Evolutionary conservation across 1,284 basidiomycete genomes (phyloP).

Genomic region (Earliella scabrosa): DNA sequence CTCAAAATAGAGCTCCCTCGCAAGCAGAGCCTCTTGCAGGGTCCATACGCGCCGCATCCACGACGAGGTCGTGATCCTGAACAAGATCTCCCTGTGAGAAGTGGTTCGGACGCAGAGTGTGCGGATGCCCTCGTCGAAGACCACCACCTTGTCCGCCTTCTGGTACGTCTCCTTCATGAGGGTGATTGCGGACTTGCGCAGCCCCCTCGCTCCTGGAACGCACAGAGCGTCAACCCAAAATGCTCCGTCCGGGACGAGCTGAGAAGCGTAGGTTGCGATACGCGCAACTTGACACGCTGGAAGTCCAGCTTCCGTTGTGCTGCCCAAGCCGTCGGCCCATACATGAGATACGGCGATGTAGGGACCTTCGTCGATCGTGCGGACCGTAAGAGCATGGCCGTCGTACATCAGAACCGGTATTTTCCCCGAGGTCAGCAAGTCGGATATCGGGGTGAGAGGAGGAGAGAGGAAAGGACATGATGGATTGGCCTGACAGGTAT

Average conservation of each 20-base stretch:
- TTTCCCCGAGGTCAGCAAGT: not conserved
- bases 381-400: not conserved
- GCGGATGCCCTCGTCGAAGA: conserved; percentile 18
- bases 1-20: conserved; percentile 20
- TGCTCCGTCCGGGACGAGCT: conserved; percentile 9
- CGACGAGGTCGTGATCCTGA: conserved; percentile 14
- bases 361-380: not conserved
- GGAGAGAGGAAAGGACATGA: conserved; percentile 3
- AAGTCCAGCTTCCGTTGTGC: conserved; percentile 21
- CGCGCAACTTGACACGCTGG: conserved; percentile 18
- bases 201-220: conserved; percentile 4
- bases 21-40: conserved; percentile 22
- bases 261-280: conserved; percentile 4
- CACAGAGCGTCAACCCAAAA: conserved; percentile 27
- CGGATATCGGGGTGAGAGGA: conserved; percentile 1
- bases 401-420: conserved; percentile 5
- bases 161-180: conserved; percentile 21
- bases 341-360: conserved; percentile 27
- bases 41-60: conserved; percentile 27
- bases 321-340: conserved; percentile 26
- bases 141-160: conserved; percentile 14
- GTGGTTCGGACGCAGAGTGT: not conserved
- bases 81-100: not conserved
- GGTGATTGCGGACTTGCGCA: conserved; percentile 15
- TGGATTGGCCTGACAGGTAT: not conserved